A percentile compares a stretch with the other conserved stretches of the same genome.
These are phyloP conservation scores for Boletus reticulatus DNA, from an alignment of 768 basidiomycete genomes.

Conservation along the genomic window DNA sequence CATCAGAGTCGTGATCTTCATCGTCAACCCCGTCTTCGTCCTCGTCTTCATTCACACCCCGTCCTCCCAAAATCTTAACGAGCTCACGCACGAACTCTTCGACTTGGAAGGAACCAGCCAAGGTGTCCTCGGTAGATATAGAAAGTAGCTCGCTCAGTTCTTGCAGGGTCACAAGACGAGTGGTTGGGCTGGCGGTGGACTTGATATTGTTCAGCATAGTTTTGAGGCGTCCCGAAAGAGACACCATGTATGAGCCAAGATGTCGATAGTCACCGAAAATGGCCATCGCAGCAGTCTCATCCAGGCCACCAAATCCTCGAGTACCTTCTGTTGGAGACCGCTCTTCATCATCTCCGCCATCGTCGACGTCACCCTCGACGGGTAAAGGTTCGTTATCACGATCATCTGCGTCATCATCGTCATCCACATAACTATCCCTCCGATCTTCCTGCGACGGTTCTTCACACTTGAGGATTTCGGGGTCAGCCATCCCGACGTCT, in stretches of 20 bases:
- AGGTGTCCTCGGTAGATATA: conserved; percentile 95
- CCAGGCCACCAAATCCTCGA: conserved; percentile 49
- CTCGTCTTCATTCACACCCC: conserved; percentile 67
- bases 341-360: conserved; percentile 39
- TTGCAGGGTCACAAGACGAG: conserved; percentile 85
- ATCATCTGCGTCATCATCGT: conserved; percentile 42
- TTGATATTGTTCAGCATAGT: conserved; percentile 89
- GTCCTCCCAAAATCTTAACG: conserved; percentile 85
- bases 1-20: conserved; percentile 75
- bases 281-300: conserved; percentile 71
- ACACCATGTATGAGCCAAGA: conserved; percentile 90
- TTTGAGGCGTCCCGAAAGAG: conserved; percentile 84
- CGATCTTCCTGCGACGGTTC: conserved; percentile 44
- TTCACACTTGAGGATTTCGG: conserved; percentile 49
- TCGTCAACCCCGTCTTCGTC: conserved; percentile 69
- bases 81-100: conserved; percentile 91
- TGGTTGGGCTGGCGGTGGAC: conserved; percentile 77
- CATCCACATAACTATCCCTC: conserved; percentile 42
- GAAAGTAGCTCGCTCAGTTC: conserved; percentile 93
- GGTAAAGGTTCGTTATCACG: conserved; percentile 47
- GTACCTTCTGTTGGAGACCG: conserved; percentile 35
- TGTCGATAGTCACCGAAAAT: conserved; percentile 87
- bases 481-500: conserved; percentile 76
- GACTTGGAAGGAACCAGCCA: conserved; percentile 94
- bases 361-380: conserved; percentile 48